Percentiles rank a stretch among this genome's conserved stretches.
Conservation (phyloP, 805 yeast species). For the Ogataea allantospora region DNA sequence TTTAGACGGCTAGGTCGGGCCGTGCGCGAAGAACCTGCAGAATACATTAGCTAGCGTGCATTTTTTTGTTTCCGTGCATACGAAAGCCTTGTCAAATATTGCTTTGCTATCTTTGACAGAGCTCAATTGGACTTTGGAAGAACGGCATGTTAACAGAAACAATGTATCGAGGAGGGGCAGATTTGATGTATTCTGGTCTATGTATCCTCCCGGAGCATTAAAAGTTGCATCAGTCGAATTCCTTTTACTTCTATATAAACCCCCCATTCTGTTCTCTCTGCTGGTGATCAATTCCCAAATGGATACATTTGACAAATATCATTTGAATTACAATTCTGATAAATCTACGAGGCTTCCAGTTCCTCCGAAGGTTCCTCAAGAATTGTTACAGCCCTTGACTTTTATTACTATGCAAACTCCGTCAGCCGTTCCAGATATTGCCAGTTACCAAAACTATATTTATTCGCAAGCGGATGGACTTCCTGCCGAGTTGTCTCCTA, state of each 20-base stretch:
- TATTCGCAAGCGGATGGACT: neutral
- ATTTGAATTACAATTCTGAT: too few species aligned
- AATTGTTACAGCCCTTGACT: neutral
- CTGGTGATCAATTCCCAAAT: too few species aligned
- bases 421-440: neutral
- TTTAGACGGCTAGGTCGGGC: neutral
- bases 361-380: neutral
- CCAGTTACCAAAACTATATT: constrained; percentile 1
- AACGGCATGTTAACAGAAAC: neutral
- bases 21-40: constrained; percentile 4
- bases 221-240: too few species aligned
- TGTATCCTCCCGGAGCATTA: too few species aligned
- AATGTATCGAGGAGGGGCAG: constrained; percentile 4
- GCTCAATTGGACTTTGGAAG: neutral
- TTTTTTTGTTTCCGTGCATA: constrained; percentile 5
- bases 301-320: too few species aligned
- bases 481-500: neutral
- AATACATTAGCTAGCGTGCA: constrained; percentile 5
- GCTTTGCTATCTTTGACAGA: constrained; percentile 4
- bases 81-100: too few species aligned
- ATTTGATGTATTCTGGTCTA: constrained; percentile 6
- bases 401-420: too few species aligned
- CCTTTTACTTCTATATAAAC: constrained; percentile 2
- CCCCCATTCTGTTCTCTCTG: too few species aligned
- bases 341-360: too few species aligned